Evolutionary conservation across 2,329 filamentous ascomycete genomes (phyloP).

Genomic region (Sporothrix dimorphospora): DNA sequence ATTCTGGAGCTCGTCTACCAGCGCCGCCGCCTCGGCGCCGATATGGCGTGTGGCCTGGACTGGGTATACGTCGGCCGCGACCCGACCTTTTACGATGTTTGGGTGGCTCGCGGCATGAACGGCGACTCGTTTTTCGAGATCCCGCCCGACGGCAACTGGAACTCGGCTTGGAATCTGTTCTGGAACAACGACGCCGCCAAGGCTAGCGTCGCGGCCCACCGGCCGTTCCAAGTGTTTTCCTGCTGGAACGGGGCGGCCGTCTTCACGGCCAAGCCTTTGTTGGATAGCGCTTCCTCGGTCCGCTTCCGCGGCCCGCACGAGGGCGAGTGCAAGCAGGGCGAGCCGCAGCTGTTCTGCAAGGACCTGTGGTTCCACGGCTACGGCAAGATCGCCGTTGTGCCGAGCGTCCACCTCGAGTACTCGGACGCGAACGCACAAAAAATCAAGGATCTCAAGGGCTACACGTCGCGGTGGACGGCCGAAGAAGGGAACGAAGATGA

Average conservation of each 20-base stretch:
- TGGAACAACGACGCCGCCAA: constrained; percentile 50
- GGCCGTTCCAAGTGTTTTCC: constrained; percentile 59
- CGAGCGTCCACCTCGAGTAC: constrained; percentile 60
- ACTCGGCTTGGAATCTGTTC: constrained; percentile 55
- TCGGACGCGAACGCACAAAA: constrained; percentile 47
- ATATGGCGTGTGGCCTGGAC: constrained; percentile 63
- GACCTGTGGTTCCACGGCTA: constrained; percentile 57
- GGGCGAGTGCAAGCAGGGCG: constrained; percentile 57
- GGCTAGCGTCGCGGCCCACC: constrained; percentile 40
- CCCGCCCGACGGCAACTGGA: constrained; percentile 53
- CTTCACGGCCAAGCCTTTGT: constrained; percentile 52
- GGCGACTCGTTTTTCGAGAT: constrained; percentile 62
- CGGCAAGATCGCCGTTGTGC: constrained; percentile 59
- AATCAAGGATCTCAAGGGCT: constrained; percentile 57
- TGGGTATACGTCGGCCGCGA: constrained; percentile 51
- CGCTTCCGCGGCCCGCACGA: constrained; percentile 48
- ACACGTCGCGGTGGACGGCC: constrained; percentile 45
- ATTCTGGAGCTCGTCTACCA: constrained; percentile 61
- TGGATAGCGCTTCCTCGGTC: constrained; percentile 41
- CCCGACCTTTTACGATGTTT: constrained; percentile 61
- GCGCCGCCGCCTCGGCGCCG: constrained; percentile 48
- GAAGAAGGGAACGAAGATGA: constrained; percentile 37
- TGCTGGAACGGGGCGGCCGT: constrained; percentile 63
- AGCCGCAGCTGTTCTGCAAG: constrained; percentile 60
- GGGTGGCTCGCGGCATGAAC: constrained; percentile 55